Evolutionary conservation across 2,329 filamentous ascomycete species (phyloP).

Genomic region (Fusarium zealandicum): DNA sequence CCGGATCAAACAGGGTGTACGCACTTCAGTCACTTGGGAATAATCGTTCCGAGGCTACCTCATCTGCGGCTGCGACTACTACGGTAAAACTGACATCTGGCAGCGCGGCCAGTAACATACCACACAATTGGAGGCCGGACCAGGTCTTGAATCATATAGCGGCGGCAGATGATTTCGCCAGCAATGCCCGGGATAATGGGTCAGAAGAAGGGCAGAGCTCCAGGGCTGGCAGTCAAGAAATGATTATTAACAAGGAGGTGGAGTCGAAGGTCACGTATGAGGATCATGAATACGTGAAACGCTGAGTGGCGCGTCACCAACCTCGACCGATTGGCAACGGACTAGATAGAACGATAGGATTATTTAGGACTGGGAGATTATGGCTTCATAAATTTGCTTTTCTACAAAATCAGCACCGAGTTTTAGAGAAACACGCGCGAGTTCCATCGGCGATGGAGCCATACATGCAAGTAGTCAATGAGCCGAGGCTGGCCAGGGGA

Average conservation of each 20-base stretch:
- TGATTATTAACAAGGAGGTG: slow-evolving; percentile 35
- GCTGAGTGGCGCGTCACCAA: too few relatives aligned
- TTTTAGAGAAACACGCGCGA: too few relatives aligned
- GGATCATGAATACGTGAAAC: neutral
- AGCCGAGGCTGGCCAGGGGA: too few relatives aligned
- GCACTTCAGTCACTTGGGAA: slow-evolving; percentile 27
- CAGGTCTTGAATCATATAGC: slow-evolving; percentile 11
- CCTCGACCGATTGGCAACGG: too few relatives aligned
- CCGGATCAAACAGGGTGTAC: slow-evolving; percentile 8
- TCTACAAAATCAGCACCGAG: too few relatives aligned
- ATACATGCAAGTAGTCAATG: too few relatives aligned
- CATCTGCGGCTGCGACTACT: slow-evolving; percentile 9
- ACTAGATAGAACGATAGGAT: too few relatives aligned
- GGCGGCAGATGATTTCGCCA: neutral
- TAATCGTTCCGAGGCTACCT: slow-evolving; percentile 12
- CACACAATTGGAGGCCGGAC: slow-evolving; percentile 27
- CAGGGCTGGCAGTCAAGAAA: slow-evolving; percentile 30
- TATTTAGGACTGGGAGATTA: too few relatives aligned
- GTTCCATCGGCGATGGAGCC: too few relatives aligned
- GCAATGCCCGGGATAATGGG: slow-evolving; percentile 11
- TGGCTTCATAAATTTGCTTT: too few relatives aligned
- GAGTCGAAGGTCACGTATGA: slow-evolving; percentile 28
- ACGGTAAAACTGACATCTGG: slow-evolving; percentile 1
- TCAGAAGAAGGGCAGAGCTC: slow-evolving; percentile 22
- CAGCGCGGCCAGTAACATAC: slow-evolving; percentile 8